These are phyloP conservation scores for Lactarius vividus DNA, from an alignment of 768 basidiomycete genomes.

Conservation along the genomic window DNA sequence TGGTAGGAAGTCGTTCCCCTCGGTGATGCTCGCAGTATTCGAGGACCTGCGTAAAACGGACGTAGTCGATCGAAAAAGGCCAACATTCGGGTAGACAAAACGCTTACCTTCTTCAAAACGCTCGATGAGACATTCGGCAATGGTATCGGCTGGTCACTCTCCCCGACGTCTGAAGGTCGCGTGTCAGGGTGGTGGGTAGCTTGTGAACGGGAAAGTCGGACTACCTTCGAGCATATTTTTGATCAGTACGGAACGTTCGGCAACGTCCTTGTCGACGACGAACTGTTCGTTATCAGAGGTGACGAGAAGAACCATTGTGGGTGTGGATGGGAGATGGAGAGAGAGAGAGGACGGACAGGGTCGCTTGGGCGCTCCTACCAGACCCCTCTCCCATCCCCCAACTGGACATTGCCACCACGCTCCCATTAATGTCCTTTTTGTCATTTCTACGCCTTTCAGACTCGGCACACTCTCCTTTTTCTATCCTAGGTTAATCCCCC, in stretches of 20 bases:
- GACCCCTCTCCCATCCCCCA: not conserved
- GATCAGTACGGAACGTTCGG: conserved; percentile 93
- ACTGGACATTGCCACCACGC: not conserved
- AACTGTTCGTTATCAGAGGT: conserved; percentile 97
- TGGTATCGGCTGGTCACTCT: conserved; percentile 91
- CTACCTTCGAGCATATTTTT: conserved; percentile 99
- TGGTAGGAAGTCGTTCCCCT: conserved; percentile 89
- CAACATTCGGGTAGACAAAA: not conserved
- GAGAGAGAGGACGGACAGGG: not conserved
- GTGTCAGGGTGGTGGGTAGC: conserved; percentile 15
- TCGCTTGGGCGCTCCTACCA: not conserved
- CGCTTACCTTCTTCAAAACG: conserved; percentile 83
- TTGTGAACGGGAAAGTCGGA: conserved; percentile 10
- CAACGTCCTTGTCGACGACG: conserved; percentile 89
- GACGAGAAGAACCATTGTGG: conserved; percentile 77
- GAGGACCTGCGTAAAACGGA: conserved; percentile 60
- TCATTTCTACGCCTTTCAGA: conserved; percentile 42
- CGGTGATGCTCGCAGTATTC: conserved; percentile 99
- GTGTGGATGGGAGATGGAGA: conserved; percentile 25
- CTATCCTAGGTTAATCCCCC: conserved; percentile 36
- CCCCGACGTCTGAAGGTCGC: conserved; percentile 73
- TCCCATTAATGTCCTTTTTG: conserved; percentile 46
- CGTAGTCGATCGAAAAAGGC: conserved; percentile 14
- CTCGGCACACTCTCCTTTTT: conserved; percentile 48
- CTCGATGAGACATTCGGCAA: conserved; percentile 91